Base-by-base conservation (phyloP, 805 yeast species). In the Yamadazyma ubonensis region DNA sequence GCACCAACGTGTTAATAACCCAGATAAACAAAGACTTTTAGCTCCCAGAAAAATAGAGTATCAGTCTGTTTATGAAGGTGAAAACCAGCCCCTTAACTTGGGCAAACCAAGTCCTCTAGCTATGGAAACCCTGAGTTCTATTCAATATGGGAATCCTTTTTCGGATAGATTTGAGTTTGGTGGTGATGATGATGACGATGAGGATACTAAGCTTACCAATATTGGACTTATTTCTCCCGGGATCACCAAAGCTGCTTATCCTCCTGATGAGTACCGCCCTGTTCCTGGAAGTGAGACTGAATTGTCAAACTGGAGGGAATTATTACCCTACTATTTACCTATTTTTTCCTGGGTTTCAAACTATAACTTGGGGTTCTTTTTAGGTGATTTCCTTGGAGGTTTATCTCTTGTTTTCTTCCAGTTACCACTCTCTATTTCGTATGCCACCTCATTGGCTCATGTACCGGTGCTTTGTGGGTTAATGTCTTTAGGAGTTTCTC, bases 361-460 rank as follows among this genome's bases (percentile, higher is more conserved):
- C 6, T 85, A 85, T 47, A 48, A 50, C 33, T 29, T 45, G 1
- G 45, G 41, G n/a, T 63, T 43, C 44, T 62, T 81, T 30, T 17
- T 76, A 2, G 74, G 79, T 15, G 99, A 91, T 54, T 53, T 86
- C 6, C 61, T 83, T 12, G 95, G 96, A 2, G 98, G 99, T 0
- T 53, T 88, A 4, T 81, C 97, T 0, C 60, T 90, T 25, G 96
- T 96, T 0, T 83, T 93, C 4, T 91, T 89, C 61, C 97, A 90
- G 58, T 79, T 91, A 35, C 98, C 99, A 1, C 67, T 91, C 39
- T 83, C 89, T 5, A 45, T 69, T 14, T 67, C 73, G 2, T 69
- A 67, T 43, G 64, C 73, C 10, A 59, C 65, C 2, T 58, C 73
- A 0, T 54, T 69, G 39, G 75, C 73, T 3, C 66, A 69, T 41